phyloP scores from a whole-genome alignment of 2,329 filamentous ascomycete genomes.

The Plenodomus tracheiphilus region DNA sequence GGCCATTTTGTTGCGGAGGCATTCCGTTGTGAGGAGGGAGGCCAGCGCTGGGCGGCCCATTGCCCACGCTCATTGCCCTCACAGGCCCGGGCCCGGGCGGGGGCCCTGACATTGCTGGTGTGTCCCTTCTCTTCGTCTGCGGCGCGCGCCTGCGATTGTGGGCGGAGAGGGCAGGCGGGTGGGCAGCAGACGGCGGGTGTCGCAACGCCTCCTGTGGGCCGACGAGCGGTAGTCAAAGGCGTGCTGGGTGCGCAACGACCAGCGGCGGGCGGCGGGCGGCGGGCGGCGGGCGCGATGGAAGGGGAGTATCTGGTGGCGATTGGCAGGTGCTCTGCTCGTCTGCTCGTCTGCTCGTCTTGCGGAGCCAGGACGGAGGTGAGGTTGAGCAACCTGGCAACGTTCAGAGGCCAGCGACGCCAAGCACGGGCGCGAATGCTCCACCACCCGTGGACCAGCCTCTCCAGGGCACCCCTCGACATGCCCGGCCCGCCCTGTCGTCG shows the following conservation, averaged over 20 bases:
- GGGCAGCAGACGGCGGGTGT: conserved; percentile 1
- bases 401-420: conserved; percentile 24
- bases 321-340: conserved; percentile 3
- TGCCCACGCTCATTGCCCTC: conserved; percentile 48
- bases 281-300: too few relatives aligned
- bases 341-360: conserved; percentile 16
- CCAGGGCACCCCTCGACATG: too few relatives aligned
- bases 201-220: conserved; percentile 17
- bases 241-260: neutral
- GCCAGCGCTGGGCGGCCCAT: conserved; percentile 46
- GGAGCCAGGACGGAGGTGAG: conserved; percentile 30
- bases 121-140: conserved; percentile 24
- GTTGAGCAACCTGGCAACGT: conserved; percentile 21
- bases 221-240: neutral
- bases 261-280: too few relatives aligned
- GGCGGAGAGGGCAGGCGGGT: conserved; percentile 14
- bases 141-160: conserved; percentile 20
- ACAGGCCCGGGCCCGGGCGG: conserved; percentile 41
- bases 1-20: conserved; percentile 53
- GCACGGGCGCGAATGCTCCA: conserved; percentile 10
- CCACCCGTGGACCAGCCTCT: too few relatives aligned
- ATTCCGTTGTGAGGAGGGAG: conserved; percentile 48
- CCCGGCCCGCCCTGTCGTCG: too few relatives aligned
- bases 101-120: conserved; percentile 40
- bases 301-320: too few relatives aligned